phyloP scores from a whole-genome alignment of 2,329 filamentous ascomycete species.

The Ophiocordyceps camponoti-rufipedis region DNA sequence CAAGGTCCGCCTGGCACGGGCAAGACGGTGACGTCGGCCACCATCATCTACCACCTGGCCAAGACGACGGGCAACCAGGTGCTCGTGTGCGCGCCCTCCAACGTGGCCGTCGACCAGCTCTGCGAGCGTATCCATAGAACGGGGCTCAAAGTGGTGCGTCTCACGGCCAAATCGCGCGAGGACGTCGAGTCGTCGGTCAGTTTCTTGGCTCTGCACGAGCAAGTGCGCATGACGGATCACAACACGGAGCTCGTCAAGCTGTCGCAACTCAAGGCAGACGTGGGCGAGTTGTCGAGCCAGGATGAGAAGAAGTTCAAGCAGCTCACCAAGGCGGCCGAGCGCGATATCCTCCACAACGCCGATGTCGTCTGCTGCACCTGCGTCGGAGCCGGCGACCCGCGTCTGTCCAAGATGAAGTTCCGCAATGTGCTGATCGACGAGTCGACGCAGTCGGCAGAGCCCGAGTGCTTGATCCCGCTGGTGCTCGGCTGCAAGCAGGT shows the following conservation, averaged over 20 bases:
- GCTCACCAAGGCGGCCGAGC: conserved; percentile 79
- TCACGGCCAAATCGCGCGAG: conserved; percentile 97
- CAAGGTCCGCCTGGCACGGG: conserved; percentile 94
- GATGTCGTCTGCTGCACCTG: conserved; percentile 99
- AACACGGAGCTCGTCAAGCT: conserved; percentile 88
- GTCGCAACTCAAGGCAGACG: conserved; percentile 77
- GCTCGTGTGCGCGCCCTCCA: conserved; percentile 89
- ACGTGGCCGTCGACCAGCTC: conserved; percentile 94
- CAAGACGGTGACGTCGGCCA: conserved; percentile 96
- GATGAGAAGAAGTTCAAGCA: conserved; percentile 99
- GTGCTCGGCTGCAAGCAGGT: conserved; percentile 97
- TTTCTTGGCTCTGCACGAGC: conserved; percentile 87
- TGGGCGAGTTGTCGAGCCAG: conserved; percentile 81
- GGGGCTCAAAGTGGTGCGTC: conserved; percentile 85
- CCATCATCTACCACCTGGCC: conserved; percentile 92
- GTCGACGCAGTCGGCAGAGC: conserved; percentile 93
- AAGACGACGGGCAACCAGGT: conserved; percentile 93
- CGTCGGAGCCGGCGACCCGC: conserved; percentile 89
- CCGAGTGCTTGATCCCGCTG: conserved; percentile 96
- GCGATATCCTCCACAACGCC: conserved; percentile 85
- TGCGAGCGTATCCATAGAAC: conserved; percentile 94
- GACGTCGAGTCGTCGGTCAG: conserved; percentile 97
- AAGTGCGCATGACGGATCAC: conserved; percentile 93
- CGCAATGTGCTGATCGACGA: conserved; percentile 95
- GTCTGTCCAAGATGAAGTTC: conserved; percentile 94